phyloP scores from a whole-genome alignment of 176 grass and related monocot species.

The Zea mays region DNA sequence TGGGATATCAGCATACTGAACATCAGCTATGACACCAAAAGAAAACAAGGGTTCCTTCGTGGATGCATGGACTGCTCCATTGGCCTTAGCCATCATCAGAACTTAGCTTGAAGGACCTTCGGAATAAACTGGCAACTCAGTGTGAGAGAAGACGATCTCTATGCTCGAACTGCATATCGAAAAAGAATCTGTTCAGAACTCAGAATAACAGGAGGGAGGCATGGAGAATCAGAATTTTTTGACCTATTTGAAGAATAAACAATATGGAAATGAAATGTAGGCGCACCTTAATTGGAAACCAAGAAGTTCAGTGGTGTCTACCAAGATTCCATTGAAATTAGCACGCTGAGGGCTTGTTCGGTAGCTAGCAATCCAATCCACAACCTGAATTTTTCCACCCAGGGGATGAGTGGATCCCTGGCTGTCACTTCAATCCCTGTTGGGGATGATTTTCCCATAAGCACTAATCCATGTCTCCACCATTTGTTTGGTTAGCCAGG shows the following conservation, averaged over 20 bases:
- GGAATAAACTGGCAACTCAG: background rate
- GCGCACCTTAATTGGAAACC: background rate
- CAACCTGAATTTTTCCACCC: background rate
- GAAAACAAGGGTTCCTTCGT: slow-evolving; percentile 54
- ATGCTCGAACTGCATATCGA: background rate
- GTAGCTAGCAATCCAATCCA: background rate
- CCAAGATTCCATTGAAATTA: background rate
- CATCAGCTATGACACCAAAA: slow-evolving; percentile 88
- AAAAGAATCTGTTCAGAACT: background rate
- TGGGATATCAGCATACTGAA: slow-evolving; percentile 90
- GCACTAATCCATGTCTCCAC: no score
- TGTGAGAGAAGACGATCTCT: background rate
- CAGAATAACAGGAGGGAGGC: background rate
- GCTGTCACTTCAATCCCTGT: background rate
- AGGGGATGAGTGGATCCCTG: background rate
- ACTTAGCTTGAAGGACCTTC: background rate
- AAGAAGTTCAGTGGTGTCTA: background rate
- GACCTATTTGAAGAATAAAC: background rate
- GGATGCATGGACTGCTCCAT: slow-evolving; percentile 33
- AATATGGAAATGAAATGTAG: background rate
- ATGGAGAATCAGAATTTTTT: background rate
- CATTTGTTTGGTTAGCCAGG: no score
- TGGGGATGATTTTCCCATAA: no score
- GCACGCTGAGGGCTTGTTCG: no score
- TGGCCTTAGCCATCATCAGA: slow-evolving; percentile 37